Evolutionary conservation across 108 stramenopile genomes (phyloP).

Genomic region (Pseudonitzschia multiseries): DNA sequence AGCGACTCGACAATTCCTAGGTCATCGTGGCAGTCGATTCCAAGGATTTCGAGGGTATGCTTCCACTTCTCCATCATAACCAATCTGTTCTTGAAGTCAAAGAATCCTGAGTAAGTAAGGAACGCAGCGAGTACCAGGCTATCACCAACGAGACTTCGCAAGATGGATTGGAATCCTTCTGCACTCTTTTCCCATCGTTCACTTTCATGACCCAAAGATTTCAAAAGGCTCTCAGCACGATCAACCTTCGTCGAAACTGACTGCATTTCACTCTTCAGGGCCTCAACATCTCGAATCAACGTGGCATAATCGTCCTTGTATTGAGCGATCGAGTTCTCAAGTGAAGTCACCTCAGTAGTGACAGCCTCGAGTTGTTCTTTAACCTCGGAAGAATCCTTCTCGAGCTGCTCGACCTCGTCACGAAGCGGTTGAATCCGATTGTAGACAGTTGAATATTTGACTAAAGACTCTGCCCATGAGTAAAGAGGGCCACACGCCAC

Average conservation of each 20-base stretch:
- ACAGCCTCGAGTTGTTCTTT: slow-evolving; percentile 74
- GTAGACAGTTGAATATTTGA: slow-evolving; percentile 92
- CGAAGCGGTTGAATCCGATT: slow-evolving; percentile 94
- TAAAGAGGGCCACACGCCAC: slow-evolving; percentile 98
- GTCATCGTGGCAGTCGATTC: slow-evolving; percentile 86
- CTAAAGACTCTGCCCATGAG: slow-evolving; percentile 94
- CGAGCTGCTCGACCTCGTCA: slow-evolving; percentile 92
- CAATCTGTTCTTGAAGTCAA: slow-evolving; percentile 81
- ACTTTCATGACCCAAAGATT: slow-evolving; percentile 92
- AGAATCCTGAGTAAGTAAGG: slow-evolving; percentile 93
- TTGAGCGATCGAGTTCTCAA: slow-evolving; percentile 88
- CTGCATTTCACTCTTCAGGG: slow-evolving; percentile 95
- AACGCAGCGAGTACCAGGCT: slow-evolving; percentile 91
- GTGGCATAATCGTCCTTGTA: slow-evolving; percentile 97
- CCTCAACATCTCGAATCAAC: slow-evolving; percentile 94
- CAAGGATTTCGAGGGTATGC: slow-evolving; percentile 69
- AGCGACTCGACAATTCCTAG: slow-evolving; percentile 88
- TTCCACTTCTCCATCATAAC: slow-evolving; percentile 80
- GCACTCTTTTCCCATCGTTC: slow-evolving; percentile 94
- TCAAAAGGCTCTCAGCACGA: slow-evolving; percentile 89
- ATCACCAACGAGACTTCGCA: slow-evolving; percentile 91
- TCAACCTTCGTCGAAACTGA: slow-evolving; percentile 87
- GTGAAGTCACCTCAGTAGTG: slow-evolving; percentile 78
- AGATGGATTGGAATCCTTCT: slow-evolving; percentile 78
- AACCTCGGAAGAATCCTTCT: slow-evolving; percentile 65